Base-by-base conservation (phyloP, 1,139 yeast species). In the Yarrowia galli region DNA sequence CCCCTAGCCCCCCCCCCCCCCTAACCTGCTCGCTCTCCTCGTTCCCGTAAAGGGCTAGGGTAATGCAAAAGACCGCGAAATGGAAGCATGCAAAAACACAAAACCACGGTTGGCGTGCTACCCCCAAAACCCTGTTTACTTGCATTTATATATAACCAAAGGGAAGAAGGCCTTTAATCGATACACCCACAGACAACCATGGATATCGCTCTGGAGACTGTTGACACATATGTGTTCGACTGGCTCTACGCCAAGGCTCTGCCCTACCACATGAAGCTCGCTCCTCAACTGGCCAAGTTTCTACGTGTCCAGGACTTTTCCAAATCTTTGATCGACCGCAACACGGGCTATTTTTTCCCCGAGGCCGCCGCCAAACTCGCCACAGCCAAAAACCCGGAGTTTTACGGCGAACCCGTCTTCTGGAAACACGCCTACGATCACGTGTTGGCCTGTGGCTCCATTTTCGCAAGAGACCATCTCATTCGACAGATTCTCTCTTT, bases 121-220 rank as follows among this genome's bases (percentile, higher is more conserved):
- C 56, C 38, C 56, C 56, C 56, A 32, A 49, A 49, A 40, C 23
- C 38, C 35, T 48, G 22, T 28, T 48, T 28, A 46, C 18, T 22
- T 16, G 51, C 53, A 48, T 25, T 25, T 48, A 25, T 48, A 48
- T 48, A 48, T 48, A 48, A n/a, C n/a, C n/a, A n/a, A n/a, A n/a
- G n/a, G n/a, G n/a, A n/a, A n/a, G n/a, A n/a, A n/a, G n/a, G n/a
- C n/a, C n/a, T n/a, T n/a, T n/a, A n/a, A n/a, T n/a, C n/a, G n/a
- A n/a, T n/a, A n/a, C n/a, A n/a, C n/a, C n/a, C n/a, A n/a, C n/a
- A n/a, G n/a, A n/a, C n/a, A n/a, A 69, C 12, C 69, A 93, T 93
- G 99, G 99, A 93, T 88, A 81, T 93, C 76, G 92, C 92, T 48
- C 83, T 95, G 69, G 99, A 93, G 79, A 81, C 86, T 46, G 80